Base-by-base conservation (phyloP, 768 basidiomycete genomes). In the Macrolepiota dolichaula region DNA sequence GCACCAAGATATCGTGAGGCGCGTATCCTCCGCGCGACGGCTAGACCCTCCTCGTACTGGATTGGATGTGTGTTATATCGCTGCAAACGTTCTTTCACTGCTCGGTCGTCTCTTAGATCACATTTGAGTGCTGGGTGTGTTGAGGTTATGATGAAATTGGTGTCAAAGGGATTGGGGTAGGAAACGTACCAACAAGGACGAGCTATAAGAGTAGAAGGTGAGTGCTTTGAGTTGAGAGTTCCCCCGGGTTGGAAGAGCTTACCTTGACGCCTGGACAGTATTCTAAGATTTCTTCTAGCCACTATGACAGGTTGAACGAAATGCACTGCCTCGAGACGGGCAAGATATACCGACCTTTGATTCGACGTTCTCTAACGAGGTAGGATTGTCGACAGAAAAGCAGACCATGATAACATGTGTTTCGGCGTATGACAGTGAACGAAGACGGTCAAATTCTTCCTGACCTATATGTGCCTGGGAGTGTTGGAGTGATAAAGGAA, bases 181-280 rank as follows among this genome's bases (percentile, higher is more conserved):
- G 61, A 27, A n/a, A 81, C 92, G 66, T 63, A 94, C 94, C 94
- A 53, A 96, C 92, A 42, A 97, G 85, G 44, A 97, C 86, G 50
- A 96, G 81, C 92, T 94, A 66, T 27, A 29, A 32, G 52, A 55
- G n/a, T n/a, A n/a, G n/a, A n/a, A n/a, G n/a, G 25, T 55, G 7
- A 32, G 29, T 32, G 7, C 29, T 7, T 32, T 32, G 29, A 32
- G 29, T 7, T 7, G 7, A 7, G 29, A 32, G 29, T 7, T 32
- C 35, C 63, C 4, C 42, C 32, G 24, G 10, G 37, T 47, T 35
- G 19, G 22, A 44, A 19, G 66, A 59, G 66, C 80, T 66, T 61
- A 94, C 87, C 85, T 96, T 97, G 53, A 98, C 96, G 9, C 96
- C 96, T 13, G 94, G 92, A 74, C 95, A 97, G 67, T 93, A 89